Evolutionary conservation across 768 basidiomycete genomes (phyloP), one percentile per base, ranked within the genome.

Genomic region (Brasilioporus rufonigricans): DNA sequence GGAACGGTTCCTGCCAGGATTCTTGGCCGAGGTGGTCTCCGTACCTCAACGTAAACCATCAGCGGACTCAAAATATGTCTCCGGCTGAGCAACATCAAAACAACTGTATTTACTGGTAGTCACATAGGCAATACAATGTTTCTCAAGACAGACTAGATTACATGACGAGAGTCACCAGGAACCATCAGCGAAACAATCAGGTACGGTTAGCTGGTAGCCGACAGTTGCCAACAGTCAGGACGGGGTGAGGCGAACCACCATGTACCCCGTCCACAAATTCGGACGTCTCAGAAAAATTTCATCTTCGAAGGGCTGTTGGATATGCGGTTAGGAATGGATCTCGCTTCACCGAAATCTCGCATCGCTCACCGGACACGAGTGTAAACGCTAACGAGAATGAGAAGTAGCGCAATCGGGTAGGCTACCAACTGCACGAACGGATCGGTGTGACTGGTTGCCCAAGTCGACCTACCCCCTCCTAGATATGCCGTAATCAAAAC

Each of bases 1-100:
- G 63, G 93, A 96, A 61, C 82, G 87, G 38, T 94, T 98, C 76
- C 74, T 98, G 53, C 96, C 96, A 16, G 91, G 93, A 19, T 95
- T 98, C 73, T 73, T 98, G 58, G 74, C 76, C 18, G 86, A 89
- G 44, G 78, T 91, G 27, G 79, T 93, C 57, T 77, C 84, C 10
- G 63, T 68, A 23, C 70, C 78, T 3, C 51, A 57, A 8, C 47
- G 32, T 12, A 9, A 19, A n/a, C 46, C 63, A 12, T 44, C 47
- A n/a, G 51, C 24, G 6, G 62, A 70, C 18, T 61, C 52, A 35
- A 61, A 51, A 44, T 55, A 26, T 31, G 44, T 29, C 6, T 53
- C 60, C 26, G 33, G 48, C 11, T 70, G 52, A 62, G 53, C 36
- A 26, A 19, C 21, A 45, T 21, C 48, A 53, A 38, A 10, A 51